Evolutionary conservation across 2,329 filamentous ascomycete genomes (phyloP).

Genomic region (Parafenestella ontariensis): DNA sequence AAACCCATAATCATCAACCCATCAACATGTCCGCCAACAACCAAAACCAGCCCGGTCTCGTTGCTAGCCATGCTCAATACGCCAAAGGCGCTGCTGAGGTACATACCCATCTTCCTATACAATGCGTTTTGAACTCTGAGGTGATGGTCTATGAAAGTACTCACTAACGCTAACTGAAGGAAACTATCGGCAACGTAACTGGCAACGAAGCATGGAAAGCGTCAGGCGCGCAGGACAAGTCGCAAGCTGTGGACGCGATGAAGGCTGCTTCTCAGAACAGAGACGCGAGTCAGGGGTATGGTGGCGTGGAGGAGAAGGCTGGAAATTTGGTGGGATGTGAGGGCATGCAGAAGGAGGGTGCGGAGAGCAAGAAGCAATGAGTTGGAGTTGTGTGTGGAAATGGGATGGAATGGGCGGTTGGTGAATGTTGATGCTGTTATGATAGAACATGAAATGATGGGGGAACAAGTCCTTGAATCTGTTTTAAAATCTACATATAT

Average conservation of each 20-base stretch:
- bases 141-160: no score
- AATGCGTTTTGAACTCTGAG: no score
- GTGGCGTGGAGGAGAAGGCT: conserved; percentile 69
- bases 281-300: conserved; percentile 63
- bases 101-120: no score
- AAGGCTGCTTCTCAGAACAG: conserved; percentile 65
- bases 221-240: conserved; percentile 70
- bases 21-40: conserved; percentile 34
- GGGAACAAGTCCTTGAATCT: no score
- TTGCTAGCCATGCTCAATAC: conserved; percentile 71
- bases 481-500: no score
- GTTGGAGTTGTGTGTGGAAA: not conserved
- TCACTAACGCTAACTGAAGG: conserved; percentile 47
- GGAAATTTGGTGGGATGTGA: conserved; percentile 71
- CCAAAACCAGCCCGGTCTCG: conserved; percentile 62
- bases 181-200: conserved; percentile 66
- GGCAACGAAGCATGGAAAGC: conserved; percentile 69
- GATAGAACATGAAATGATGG: not conserved
- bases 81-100: conserved; percentile 73
- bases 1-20: not conserved
- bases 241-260: conserved; percentile 67
- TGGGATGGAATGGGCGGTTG: not conserved
- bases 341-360: conserved; percentile 65
- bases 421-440: not conserved
- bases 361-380: conserved; percentile 37